A percentile compares a stretch with the other conserved stretches of the same genome.
Conservation (phyloP, 495 filamentous ascomycete genomes). For the Tuber umbilicatum region DNA sequence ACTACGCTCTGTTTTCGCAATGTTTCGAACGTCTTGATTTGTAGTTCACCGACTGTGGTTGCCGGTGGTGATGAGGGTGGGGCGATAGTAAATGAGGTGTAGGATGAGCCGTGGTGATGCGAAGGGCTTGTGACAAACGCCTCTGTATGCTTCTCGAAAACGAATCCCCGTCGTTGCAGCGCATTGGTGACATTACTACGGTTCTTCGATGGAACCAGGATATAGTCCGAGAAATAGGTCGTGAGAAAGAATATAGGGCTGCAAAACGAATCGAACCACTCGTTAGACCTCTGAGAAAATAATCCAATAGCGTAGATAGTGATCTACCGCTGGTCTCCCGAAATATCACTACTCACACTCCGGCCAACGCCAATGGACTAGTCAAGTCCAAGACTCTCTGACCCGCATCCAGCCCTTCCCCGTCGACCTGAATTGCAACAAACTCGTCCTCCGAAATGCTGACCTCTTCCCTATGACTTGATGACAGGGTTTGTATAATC, state of each 20-base stretch:
- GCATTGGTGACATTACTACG: conserved; percentile 65
- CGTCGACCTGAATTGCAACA: conserved; percentile 79
- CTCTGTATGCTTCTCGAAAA: conserved; percentile 63
- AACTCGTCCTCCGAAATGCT: conserved; percentile 76
- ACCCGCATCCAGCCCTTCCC: conserved; percentile 85
- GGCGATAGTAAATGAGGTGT: conserved; percentile 45
- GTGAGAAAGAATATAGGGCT: conserved; percentile 96
- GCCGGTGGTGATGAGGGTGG: conserved; percentile 70
- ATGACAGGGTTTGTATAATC: conserved; percentile 52
- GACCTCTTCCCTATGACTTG: conserved; percentile 49
- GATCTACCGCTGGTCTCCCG: background rate
- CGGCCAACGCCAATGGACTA: conserved; percentile 80
- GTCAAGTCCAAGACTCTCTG: conserved; percentile 88
- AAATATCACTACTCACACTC: conserved; percentile 57
- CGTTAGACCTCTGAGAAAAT: background rate
- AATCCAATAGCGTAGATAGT: background rate
- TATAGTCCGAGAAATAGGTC: conserved; percentile 96
- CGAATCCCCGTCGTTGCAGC: conserved; percentile 73
- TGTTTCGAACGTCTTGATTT: conserved; percentile 70
- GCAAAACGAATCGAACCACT: conserved; percentile 14
- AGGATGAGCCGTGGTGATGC: conserved; percentile 50
- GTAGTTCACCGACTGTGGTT: conserved; percentile 67
- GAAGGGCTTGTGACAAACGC: conserved; percentile 57
- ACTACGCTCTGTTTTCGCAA: conserved; percentile 66
- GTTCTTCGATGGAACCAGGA: conserved; percentile 73